Evolutionary conservation across 1,284 basidiomycete species (phyloP).

Genomic region (Uromyces viciae-fabae): DNA sequence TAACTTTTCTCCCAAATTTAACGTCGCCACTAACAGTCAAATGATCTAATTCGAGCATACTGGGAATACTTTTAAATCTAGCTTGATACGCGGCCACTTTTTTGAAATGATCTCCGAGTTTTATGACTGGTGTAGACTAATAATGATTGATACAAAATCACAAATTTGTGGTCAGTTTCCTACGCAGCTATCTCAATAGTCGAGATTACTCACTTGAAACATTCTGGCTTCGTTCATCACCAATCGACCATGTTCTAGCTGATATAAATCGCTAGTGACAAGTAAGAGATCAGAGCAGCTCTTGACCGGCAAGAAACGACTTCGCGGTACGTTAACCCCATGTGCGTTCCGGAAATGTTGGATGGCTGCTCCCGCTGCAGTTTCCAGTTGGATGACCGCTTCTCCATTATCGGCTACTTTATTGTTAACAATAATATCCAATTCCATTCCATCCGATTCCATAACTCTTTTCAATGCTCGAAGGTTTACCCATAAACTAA

Average conservation of each 20-base stretch:
- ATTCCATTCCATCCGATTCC: conserved; percentile 73
- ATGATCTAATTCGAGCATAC: conserved; percentile 79
- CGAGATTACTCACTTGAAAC: conserved; percentile 33
- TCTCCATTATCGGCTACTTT: conserved; percentile 78
- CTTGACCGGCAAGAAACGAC: conserved; percentile 94
- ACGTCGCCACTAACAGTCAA: conserved; percentile 95
- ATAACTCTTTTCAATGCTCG: conserved; percentile 86
- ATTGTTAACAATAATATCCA: conserved; percentile 94
- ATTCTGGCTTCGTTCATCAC: conserved; percentile 63
- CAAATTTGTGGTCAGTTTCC: neutral
- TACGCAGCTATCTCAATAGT: neutral
- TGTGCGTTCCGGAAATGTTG: conserved; percentile 93
- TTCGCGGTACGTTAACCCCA: conserved; percentile 96
- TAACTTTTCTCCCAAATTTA: conserved; percentile 88
- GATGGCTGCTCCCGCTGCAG: conserved; percentile 94
- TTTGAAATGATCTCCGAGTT: conserved; percentile 74
- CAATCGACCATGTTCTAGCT: conserved; percentile 86
- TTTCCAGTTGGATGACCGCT: conserved; percentile 86
- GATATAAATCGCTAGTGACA: conserved; percentile 97
- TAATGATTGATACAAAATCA: neutral
- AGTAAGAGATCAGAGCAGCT: conserved; percentile 65
- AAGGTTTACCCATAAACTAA: conserved; percentile 97
- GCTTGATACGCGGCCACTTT: conserved; percentile 97
- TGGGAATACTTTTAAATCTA: conserved; percentile 93
- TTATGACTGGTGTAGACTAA: conserved; percentile 88